Evolutionary conservation across 306 rosid species (phyloP).

Genomic region (Echinosophora koreensis): DNA sequence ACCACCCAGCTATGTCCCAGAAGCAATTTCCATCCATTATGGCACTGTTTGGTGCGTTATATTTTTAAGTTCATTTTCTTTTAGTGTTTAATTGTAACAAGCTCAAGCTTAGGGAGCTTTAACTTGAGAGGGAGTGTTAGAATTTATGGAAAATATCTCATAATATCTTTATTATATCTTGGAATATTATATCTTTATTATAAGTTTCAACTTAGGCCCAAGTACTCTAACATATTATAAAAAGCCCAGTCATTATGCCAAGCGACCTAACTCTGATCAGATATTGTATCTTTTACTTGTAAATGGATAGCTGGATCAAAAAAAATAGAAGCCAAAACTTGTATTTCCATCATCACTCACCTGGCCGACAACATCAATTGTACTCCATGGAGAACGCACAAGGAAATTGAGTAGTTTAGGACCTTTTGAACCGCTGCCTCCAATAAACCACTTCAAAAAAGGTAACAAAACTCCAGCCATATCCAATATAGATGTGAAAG

Average conservation of each 20-base stretch:
- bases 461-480: conserved; percentile 99
- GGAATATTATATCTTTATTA: too few relatives aligned
- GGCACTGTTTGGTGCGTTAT: too few relatives aligned
- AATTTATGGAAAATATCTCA: too few relatives aligned
- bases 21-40: too few relatives aligned
- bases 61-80: too few relatives aligned
- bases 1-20: too few relatives aligned
- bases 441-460: conserved; percentile 93
- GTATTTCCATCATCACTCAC: conserved; percentile 57
- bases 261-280: conserved; percentile 18
- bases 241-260: conserved; percentile 10
- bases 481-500: conserved; percentile 97
- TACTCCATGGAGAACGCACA: conserved; percentile 97
- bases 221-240: neutral
- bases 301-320: neutral
- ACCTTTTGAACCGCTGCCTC: conserved; percentile 82
- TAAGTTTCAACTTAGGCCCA: neutral
- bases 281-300: neutral
- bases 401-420: conserved; percentile 85
- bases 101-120: too few relatives aligned
- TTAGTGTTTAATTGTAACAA: too few relatives aligned
- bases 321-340: conserved; percentile 31
- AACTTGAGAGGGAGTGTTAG: too few relatives aligned
- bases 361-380: conserved; percentile 87
- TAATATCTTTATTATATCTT: too few relatives aligned